Evolutionary conservation across 768 basidiomycete genomes (phyloP).

Genomic region (Collybiopsis confluens): DNA sequence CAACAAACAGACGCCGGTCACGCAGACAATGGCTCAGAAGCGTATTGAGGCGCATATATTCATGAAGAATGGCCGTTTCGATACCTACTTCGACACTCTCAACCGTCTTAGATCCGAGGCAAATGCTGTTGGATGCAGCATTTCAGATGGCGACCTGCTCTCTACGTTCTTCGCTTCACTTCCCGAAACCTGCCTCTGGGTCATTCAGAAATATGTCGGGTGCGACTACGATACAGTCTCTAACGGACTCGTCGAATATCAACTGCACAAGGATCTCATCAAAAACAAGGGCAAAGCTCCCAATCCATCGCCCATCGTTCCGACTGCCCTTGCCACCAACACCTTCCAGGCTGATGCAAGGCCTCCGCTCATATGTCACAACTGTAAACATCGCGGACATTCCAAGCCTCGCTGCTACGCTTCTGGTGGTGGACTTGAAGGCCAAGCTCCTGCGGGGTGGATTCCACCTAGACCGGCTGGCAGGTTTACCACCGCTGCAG

Average conservation of each 20-base stretch:
- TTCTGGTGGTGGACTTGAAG: too few relatives aligned
- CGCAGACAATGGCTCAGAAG: neutral
- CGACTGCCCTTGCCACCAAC: too few relatives aligned
- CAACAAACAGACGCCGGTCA: neutral
- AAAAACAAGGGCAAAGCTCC: too few relatives aligned
- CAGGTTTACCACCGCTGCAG: too few relatives aligned
- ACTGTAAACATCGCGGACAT: too few relatives aligned
- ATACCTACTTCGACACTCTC: neutral
- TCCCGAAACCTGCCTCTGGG: neutral
- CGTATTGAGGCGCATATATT: neutral
- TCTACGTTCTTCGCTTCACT: neutral
- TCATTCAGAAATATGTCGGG: neutral
- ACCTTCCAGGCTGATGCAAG: too few relatives aligned
- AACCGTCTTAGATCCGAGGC: neutral
- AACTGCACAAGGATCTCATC: neutral
- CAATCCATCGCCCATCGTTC: too few relatives aligned
- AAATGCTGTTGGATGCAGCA: neutral
- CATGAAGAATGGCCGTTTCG: neutral
- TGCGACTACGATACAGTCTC: neutral
- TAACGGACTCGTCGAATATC: neutral
- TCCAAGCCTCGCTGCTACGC: too few relatives aligned
- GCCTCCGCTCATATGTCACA: too few relatives aligned
- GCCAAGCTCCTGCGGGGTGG: too few relatives aligned
- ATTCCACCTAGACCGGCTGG: too few relatives aligned
- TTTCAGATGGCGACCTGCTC: neutral